Evolutionary conservation across 306 rosid genomes (phyloP), one percentile per base, ranked within the genome.

Genomic region (Quercus mongolica): DNA sequence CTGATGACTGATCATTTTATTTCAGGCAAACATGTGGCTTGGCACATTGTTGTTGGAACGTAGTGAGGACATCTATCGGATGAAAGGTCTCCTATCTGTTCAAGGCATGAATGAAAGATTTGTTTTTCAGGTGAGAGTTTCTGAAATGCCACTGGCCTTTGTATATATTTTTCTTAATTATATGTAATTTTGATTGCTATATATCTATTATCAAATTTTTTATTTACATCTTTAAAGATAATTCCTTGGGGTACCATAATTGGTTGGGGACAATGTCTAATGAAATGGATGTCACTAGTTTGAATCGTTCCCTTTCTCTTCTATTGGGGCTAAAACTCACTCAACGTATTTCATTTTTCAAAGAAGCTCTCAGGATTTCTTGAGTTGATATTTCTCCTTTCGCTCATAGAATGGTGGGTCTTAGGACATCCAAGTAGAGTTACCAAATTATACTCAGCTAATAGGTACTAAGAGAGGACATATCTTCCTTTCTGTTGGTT

Each of bases 11-110:
- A 44, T 59, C 71, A 63, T 17, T 49, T 55, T 28, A 19, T 78
- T 76, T 69, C 92, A 93, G 99, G 98, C 98, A 54, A 95, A 95
- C 87, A 87, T 85, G 33, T 95, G 99, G 99, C 99, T 95, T 7
- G 97, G 98, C 41, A 95, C 92, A 52, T 79, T 92, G 73, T 83
- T 95, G 78, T 38, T 93, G 91, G 97, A 95, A 21, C 89, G 90
- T 15, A 93, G 97, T 61, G 98, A 95, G 15, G 99, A 95, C 79
- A 93, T 95, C 79, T 95, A 95, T 61, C 87, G 99, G 52, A 95
- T 95, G 99, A 93, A 95, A 74, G 99, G 98, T 70, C 97, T 95
- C 69, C 79, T 95, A 56, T 93, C 97, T 41, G 94, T 95, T 46
- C 84, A 91, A 80, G 98, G 98, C 65, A 95, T 93, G 99, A 44